Conservation (phyloP, 2,329 filamentous ascomycete genomes). For the Colletotrichum sp. region DNA sequence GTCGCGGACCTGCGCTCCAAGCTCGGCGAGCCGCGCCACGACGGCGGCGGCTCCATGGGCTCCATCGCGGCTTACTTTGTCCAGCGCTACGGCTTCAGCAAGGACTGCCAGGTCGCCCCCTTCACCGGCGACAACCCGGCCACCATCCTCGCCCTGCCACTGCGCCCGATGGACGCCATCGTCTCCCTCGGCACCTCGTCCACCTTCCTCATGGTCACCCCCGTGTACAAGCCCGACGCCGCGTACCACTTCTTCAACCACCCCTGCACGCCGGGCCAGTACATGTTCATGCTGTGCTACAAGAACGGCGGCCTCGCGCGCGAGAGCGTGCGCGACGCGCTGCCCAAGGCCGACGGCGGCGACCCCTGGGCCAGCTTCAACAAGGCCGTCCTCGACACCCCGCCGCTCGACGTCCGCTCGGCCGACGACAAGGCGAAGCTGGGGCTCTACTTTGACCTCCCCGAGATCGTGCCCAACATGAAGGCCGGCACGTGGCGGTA, state of each 20-base stretch:
- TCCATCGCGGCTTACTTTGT: constrained; percentile 80
- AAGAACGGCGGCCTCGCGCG: constrained; percentile 96
- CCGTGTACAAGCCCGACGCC: constrained; percentile 87
- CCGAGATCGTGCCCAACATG: constrained; percentile 95
- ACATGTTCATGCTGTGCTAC: constrained; percentile 99
- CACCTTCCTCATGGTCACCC: constrained; percentile 96
- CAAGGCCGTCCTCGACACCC: constrained; percentile 68
- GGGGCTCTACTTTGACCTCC: constrained; percentile 93
- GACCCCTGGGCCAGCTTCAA: constrained; percentile 85
- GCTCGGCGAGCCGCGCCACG: constrained; percentile 78
- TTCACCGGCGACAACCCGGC: constrained; percentile 97
- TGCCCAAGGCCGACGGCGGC: constrained; percentile 60
- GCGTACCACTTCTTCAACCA: constrained; percentile 99
- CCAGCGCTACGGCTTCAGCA: constrained; percentile 75
- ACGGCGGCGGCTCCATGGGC: constrained; percentile 83
- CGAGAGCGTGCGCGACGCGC: constrained; percentile 83
- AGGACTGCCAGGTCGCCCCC: constrained; percentile 77
- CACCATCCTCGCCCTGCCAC: constrained; percentile 88
- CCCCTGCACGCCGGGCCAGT: constrained; percentile 85
- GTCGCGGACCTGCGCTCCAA: constrained; percentile 72
- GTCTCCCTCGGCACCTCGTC: constrained; percentile 94
- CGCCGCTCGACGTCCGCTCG: constrained; percentile 68
- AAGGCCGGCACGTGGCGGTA: constrained; percentile 87
- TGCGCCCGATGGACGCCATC: constrained; percentile 89
- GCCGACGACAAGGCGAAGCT: constrained; percentile 72